Percentiles rank a stretch among this genome's conserved stretches.
Conservation (phyloP, 75 land plant species). For the Picea glauca region DNA sequence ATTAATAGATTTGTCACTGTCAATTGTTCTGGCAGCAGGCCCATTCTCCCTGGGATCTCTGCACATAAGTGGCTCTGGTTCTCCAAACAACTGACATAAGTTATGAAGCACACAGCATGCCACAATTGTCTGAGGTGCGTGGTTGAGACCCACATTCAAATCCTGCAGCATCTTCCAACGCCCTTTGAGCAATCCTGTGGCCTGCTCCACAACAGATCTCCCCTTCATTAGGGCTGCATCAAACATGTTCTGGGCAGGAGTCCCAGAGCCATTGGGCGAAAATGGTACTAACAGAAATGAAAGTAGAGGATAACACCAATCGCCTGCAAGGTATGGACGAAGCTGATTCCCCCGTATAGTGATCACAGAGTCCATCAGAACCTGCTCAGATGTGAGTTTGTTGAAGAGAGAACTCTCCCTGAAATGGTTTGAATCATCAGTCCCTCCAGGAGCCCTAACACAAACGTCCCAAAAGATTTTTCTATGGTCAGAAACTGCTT, state of each 20-base stretch:
- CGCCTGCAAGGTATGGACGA: slow-evolving; percentile 60
- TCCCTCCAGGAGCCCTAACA: slow-evolving; percentile 60
- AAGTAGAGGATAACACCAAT: slow-evolving; percentile 56
- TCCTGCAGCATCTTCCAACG: slow-evolving; percentile 72
- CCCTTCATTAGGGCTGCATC: slow-evolving; percentile 53
- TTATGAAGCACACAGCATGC: slow-evolving; percentile 76
- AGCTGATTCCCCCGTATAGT: slow-evolving; percentile 47
- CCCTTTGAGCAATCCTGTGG: slow-evolving; percentile 61
- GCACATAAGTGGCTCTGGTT: slow-evolving; percentile 60
- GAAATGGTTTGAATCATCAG: slow-evolving; percentile 57
- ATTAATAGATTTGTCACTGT: slow-evolving; percentile 51
- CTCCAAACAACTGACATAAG: slow-evolving; percentile 58
- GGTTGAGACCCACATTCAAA: slow-evolving; percentile 59
- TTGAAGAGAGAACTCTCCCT: slow-evolving; percentile 50
- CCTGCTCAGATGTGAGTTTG: slow-evolving; percentile 29
- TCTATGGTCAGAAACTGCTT: slow-evolving; percentile 61
- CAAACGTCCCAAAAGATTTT: slow-evolving; percentile 80
- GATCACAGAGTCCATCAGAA: slow-evolving; percentile 41
- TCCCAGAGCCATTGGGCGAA: slow-evolving; percentile 20
- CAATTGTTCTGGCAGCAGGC: slow-evolving; percentile 37
- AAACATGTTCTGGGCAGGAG: slow-evolving; percentile 41
- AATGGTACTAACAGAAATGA: slow-evolving; percentile 63
- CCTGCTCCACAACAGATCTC: slow-evolving; percentile 39
- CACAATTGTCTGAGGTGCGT: slow-evolving; percentile 69
- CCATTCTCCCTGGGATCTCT: slow-evolving; percentile 55